These are phyloP conservation scores for Sambucus nigra DNA, from an alignment of 129 eudicot genomes.

Conservation along the genomic window DNA sequence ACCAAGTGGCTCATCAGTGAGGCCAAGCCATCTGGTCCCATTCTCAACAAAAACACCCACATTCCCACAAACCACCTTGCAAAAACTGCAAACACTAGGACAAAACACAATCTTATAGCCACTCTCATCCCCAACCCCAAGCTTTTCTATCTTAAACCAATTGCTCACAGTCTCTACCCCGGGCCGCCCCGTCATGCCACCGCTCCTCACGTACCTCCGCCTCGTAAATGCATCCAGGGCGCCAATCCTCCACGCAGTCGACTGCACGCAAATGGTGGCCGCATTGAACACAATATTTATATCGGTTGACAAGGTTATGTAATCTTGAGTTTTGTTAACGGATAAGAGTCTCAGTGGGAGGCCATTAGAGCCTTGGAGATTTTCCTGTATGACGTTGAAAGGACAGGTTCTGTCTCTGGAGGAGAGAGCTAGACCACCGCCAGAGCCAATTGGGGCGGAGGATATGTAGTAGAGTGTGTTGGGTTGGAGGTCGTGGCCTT, in stretches of 20 bases:
- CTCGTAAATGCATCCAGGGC: conserved; percentile 23
- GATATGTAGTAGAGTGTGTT: conserved; percentile 30
- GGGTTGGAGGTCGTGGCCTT: conserved; percentile 44
- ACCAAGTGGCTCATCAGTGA: conserved; percentile 41
- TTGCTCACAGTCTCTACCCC: conserved; percentile 47
- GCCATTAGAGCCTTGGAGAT: conserved; percentile 32
- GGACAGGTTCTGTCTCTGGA: conserved; percentile 50
- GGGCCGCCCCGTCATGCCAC: conserved; percentile 53
- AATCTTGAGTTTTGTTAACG: conserved; percentile 25
- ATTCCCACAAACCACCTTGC: conserved; percentile 62
- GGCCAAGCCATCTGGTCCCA: conserved; percentile 64
- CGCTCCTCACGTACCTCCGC: conserved; percentile 46
- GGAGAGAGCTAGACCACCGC: conserved; percentile 57
- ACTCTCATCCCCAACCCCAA: conserved; percentile 21
- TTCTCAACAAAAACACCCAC: conserved; percentile 52
- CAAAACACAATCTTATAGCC: conserved; percentile 68
- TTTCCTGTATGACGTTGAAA: conserved; percentile 48
- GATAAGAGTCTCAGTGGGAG: conserved; percentile 42
- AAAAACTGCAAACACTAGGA: conserved; percentile 55
- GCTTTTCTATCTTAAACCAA: conserved; percentile 66
- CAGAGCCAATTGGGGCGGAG: conserved; percentile 24
- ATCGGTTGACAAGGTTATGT: conserved; percentile 39
- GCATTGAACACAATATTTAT: conserved; percentile 60
- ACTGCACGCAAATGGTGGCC: conserved; percentile 57
- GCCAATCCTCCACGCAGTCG: conserved; percentile 55